Evolutionary conservation across 768 basidiomycete genomes (phyloP).

Genomic region (Kwoniella heveanensis): DNA sequence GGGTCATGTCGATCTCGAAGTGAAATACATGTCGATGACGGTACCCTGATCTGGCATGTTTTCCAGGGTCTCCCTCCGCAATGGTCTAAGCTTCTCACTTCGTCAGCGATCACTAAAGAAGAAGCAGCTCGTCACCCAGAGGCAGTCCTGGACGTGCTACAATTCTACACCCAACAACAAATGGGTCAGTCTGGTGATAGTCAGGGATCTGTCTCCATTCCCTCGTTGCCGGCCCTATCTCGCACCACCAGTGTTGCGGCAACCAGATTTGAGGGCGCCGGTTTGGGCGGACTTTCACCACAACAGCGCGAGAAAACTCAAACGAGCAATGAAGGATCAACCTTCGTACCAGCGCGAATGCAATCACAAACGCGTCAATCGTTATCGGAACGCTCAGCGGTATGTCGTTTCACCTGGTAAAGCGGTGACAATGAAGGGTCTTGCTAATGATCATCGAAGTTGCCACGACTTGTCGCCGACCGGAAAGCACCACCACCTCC

Average conservation of each 20-base stretch:
- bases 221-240: conserved; percentile 55
- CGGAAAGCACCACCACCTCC: conserved; percentile 52
- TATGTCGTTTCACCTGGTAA: neutral
- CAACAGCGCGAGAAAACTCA: conserved; percentile 43
- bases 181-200: conserved; percentile 31
- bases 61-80: conserved; percentile 89
- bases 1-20: conserved; percentile 53
- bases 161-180: conserved; percentile 98
- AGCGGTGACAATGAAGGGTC: too few species aligned
- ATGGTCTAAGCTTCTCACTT: conserved; percentile 95
- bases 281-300: conserved; percentile 69
- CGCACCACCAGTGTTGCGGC: conserved; percentile 50
- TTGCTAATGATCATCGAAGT: too few species aligned
- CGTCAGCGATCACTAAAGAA: conserved; percentile 95
- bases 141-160: conserved; percentile 93
- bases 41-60: neutral
- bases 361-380: neutral
- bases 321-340: neutral
- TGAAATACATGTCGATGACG: neutral
- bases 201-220: conserved; percentile 31
- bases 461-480: conserved; percentile 43
- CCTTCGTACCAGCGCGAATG: neutral
- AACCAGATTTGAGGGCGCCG: conserved; percentile 85
- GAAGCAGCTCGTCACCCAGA: conserved; percentile 97
- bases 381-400: neutral